A percentile compares a stretch with the other conserved stretches of the same genome.
Evolutionary conservation across 73 alveolate species (phyloP).

Genomic region (Tetrahymena elliotti): DNA sequence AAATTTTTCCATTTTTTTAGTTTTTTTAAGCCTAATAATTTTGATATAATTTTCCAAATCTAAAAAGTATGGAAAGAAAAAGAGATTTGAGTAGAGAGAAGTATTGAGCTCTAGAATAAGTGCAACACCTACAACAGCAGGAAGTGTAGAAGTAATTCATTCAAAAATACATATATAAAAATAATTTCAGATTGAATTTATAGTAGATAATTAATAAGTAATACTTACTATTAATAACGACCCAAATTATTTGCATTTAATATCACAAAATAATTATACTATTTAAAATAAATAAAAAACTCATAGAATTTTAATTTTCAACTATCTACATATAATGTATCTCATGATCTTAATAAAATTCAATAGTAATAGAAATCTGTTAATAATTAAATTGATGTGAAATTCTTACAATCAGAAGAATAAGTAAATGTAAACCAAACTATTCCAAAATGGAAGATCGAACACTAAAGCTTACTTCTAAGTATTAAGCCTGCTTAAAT

Average conservation of each 20-base stretch:
- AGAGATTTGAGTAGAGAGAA: background rate
- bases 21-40: too few relatives aligned
- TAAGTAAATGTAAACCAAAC: background rate
- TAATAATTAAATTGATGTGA: background rate
- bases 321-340: too few relatives aligned
- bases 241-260: too few relatives aligned
- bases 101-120: background rate
- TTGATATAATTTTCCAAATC: background rate
- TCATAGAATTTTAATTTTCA: too few relatives aligned
- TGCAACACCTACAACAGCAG: background rate
- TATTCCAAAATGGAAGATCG: background rate
- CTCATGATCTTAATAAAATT: too few relatives aligned
- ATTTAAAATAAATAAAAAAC: too few relatives aligned
- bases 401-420: background rate
- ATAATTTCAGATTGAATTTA: background rate
- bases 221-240: too few relatives aligned
- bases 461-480: background rate
- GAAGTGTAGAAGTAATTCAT: background rate
- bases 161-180: background rate
- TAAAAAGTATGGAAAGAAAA: background rate
- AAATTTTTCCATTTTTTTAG: too few relatives aligned
- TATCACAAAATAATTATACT: background rate
- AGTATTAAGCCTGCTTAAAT: background rate
- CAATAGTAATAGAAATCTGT: background rate
- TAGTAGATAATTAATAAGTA: background rate